phyloP scores from a whole-genome alignment of 192 early-diverging fungal genomes.

The Phycomyces nitens region DNA sequence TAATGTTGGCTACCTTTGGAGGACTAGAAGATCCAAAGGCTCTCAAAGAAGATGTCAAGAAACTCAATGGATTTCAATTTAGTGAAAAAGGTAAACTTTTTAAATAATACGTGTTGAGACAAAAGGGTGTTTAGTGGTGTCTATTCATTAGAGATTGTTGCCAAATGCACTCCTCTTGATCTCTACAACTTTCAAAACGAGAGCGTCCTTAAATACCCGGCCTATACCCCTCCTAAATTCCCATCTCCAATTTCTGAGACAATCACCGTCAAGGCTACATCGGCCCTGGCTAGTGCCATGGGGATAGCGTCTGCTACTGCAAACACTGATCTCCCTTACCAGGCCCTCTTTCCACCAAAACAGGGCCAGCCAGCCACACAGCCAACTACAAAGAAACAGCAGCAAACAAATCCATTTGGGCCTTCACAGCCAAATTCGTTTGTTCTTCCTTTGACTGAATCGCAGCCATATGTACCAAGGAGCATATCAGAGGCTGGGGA shows the following conservation, averaged over 20 bases:
- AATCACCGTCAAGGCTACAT: constrained; percentile 13
- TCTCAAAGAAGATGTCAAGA: constrained; percentile 47
- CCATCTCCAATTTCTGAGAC: constrained; percentile 2
- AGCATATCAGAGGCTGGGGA: constrained; percentile 4
- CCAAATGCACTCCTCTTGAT: constrained; percentile 65
- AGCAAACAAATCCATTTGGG: not conserved
- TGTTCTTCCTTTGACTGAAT: not conserved
- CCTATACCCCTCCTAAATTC: constrained; percentile 1
- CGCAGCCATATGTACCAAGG: not conserved
- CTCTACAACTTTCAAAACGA: constrained; percentile 54
- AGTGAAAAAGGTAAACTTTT: constrained; percentile 11
- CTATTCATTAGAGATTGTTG: constrained; percentile 11
- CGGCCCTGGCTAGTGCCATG: constrained; percentile 14
- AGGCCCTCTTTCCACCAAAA: constrained; percentile 26
- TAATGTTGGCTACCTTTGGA: constrained; percentile 58
- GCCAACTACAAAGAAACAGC: not conserved
- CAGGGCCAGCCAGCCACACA: not conserved
- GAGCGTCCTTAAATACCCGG: constrained; percentile 14
- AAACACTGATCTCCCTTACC: constrained; percentile 15
- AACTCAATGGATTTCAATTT: constrained; percentile 40
- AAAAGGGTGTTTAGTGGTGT: not conserved
- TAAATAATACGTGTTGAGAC: not conserved
- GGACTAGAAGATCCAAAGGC: constrained; percentile 42
- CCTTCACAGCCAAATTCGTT: not conserved
- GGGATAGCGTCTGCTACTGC: constrained; percentile 13